Conservation (phyloP, 768 basidiomycete species). For the Tylopilus sp. region DNA sequence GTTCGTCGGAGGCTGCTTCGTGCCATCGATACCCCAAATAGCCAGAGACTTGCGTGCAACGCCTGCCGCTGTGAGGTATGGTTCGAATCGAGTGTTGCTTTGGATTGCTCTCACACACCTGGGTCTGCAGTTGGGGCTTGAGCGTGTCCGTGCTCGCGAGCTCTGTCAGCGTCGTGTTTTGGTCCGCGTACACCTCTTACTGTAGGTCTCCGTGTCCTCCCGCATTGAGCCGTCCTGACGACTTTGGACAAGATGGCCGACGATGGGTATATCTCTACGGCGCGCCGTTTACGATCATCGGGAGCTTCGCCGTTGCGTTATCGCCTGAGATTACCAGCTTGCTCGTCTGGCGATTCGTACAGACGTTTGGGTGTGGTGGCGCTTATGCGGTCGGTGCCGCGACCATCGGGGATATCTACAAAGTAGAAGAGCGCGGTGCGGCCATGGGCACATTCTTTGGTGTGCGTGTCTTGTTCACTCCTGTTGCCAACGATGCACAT, state of each 20-base stretch:
- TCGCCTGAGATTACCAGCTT: constrained; percentile 42
- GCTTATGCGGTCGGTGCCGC: constrained; percentile 53
- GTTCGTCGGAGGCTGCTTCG: constrained; percentile 64
- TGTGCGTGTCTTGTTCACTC: constrained; percentile 28
- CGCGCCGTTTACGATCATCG: constrained; percentile 56
- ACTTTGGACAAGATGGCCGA: constrained; percentile 52
- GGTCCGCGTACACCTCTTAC: constrained; percentile 50
- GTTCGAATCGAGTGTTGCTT: not conserved
- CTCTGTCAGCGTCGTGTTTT: constrained; percentile 46
- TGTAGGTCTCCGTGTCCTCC: constrained; percentile 31
- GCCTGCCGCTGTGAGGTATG: constrained; percentile 53
- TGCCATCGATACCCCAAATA: constrained; percentile 73
- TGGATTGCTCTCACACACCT: constrained; percentile 32
- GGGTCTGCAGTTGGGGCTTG: no score
- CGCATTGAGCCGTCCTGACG: not conserved
- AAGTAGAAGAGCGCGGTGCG: constrained; percentile 55
- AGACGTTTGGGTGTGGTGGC: constrained; percentile 61
- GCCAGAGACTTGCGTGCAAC: constrained; percentile 61
- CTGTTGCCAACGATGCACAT: not conserved
- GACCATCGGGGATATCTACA: constrained; percentile 65
- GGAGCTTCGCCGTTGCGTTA: constrained; percentile 56
- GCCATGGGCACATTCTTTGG: constrained; percentile 59
- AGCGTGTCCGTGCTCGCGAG: constrained; percentile 45
- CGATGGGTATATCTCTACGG: constrained; percentile 54
- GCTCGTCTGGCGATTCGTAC: constrained; percentile 60